Evolutionary conservation across 129 eudicot genomes (phyloP).

Genomic region (Glebionis coronaria): DNA sequence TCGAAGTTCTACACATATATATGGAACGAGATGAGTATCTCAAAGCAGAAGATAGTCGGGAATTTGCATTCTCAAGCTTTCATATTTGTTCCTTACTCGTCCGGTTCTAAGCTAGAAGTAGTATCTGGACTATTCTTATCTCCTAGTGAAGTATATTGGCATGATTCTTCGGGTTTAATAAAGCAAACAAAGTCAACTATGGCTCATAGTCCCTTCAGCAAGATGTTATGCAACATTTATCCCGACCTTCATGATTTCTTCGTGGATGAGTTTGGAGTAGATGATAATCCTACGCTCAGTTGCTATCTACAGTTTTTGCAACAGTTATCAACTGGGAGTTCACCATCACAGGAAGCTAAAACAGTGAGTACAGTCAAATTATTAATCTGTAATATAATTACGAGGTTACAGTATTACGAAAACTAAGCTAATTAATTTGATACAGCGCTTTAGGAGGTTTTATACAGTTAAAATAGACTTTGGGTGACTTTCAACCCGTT

Average conservation of each 20-base stretch:
- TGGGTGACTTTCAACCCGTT: too few relatives aligned
- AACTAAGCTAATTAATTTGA: too few relatives aligned
- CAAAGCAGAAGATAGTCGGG: slow-evolving; percentile 43
- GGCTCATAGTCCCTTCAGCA: slow-evolving; percentile 21
- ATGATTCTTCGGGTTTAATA: too few relatives aligned
- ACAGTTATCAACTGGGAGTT: slow-evolving; percentile 43
- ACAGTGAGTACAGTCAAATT: slow-evolving; percentile 32
- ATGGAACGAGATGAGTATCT: slow-evolving; percentile 51
- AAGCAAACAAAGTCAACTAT: slow-evolving; percentile 26
- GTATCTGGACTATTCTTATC: slow-evolving; percentile 58
- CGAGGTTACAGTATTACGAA: too few relatives aligned
- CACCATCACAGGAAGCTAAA: slow-evolving; percentile 52
- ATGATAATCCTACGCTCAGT: slow-evolving; percentile 46
- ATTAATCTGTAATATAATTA: too few relatives aligned
- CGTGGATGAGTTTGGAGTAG: slow-evolving; percentile 67
- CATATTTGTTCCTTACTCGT: not conserved
- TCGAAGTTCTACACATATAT: slow-evolving; percentile 56
- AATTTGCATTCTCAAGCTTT: slow-evolving; percentile 30
- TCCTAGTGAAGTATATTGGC: too few relatives aligned
- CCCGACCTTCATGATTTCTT: slow-evolving; percentile 65
- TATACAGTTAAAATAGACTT: not conserved
- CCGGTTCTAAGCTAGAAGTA: slow-evolving; percentile 28
- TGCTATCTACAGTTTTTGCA: slow-evolving; percentile 57
- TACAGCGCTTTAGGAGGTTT: too few relatives aligned
- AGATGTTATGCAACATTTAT: slow-evolving; percentile 43